phyloP scores from a whole-genome alignment of 2,329 filamentous ascomycete species.

The Botrytis paeoniae region DNA sequence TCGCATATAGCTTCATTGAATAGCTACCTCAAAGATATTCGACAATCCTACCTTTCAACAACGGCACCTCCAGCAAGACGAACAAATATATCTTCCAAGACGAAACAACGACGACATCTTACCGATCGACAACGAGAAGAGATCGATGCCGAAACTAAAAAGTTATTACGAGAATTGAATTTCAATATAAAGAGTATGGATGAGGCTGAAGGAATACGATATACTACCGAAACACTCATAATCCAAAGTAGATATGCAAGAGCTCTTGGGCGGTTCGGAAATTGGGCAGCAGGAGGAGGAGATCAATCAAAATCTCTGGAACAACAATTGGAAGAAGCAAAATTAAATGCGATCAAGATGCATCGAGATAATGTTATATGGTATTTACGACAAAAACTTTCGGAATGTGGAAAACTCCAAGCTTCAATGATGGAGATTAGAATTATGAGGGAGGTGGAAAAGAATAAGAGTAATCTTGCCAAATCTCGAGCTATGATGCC shows the following conservation, averaged over 20 bases:
- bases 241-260: conserved; percentile 67
- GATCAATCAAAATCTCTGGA: conserved; percentile 57
- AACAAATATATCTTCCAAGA: conserved; percentile 34
- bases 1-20: conserved; percentile 79
- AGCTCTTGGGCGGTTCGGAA: conserved; percentile 60
- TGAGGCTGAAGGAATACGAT: conserved; percentile 77
- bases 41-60: conserved; percentile 88
- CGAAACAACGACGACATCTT: conserved; percentile 43
- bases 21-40: conserved; percentile 75
- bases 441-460: conserved; percentile 80
- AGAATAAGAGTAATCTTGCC: conserved; percentile 80
- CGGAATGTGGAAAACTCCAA: conserved; percentile 74
- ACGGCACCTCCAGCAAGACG: conserved; percentile 62
- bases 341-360: conserved; percentile 60
- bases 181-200: conserved; percentile 74
- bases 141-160: conserved; percentile 83
- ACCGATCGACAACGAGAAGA: conserved; percentile 81
- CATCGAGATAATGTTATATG: conserved; percentile 82
- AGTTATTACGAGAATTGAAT: conserved; percentile 81
- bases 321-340: conserved; percentile 69
- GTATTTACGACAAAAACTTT: conserved; percentile 73
- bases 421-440: conserved; percentile 91
- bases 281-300: conserved; percentile 66
- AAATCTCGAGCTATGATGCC: conserved; percentile 51
- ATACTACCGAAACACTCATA: conserved; percentile 69